A percentile compares a stretch with the other conserved stretches of the same genome.
Evolutionary conservation across 140 eudicot genomes (phyloP).

Genomic region (Bidens hawaiensis): DNA sequence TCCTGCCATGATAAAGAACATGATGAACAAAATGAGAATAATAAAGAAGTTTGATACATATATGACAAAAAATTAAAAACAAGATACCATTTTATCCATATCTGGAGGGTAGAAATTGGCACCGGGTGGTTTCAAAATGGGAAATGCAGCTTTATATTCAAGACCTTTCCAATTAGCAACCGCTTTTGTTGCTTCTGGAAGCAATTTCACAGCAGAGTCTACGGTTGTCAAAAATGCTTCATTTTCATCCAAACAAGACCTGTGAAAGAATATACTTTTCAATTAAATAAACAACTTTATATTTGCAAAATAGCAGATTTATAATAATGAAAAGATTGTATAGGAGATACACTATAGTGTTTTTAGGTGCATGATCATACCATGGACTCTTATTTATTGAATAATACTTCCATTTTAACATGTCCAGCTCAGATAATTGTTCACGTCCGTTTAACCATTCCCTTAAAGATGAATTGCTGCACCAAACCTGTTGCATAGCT

Average conservation of each 20-base stretch:
- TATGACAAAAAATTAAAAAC: background rate
- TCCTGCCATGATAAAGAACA: conserved; percentile 45
- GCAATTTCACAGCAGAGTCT: conserved; percentile 71
- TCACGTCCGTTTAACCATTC: conserved; percentile 63
- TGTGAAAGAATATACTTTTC: conserved; percentile 15
- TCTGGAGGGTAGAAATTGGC: conserved; percentile 92
- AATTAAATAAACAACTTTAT: background rate
- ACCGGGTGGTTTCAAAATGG: conserved; percentile 74
- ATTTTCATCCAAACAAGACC: conserved; percentile 93
- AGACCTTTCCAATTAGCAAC: conserved; percentile 87
- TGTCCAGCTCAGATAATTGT: conserved; percentile 54
- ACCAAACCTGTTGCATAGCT: conserved; percentile 56
- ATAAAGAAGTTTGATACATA: background rate
- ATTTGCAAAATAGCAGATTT: background rate
- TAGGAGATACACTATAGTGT: background rate
- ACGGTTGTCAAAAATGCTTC: conserved; percentile 89
- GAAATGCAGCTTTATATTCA: conserved; percentile 79
- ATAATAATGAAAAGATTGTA: background rate
- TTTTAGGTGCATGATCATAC: conserved; percentile 33
- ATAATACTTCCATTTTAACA: conserved; percentile 77
- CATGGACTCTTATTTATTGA: conserved; percentile 85
- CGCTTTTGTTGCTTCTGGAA: conserved; percentile 60
- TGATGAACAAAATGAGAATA: background rate
- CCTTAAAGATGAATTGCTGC: conserved; percentile 74
- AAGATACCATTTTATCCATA: conserved; percentile 83